These are phyloP conservation scores for Teratosphaeria gauchensis DNA, from an alignment of 2,329 filamentous ascomycete genomes.

Conservation along the genomic window DNA sequence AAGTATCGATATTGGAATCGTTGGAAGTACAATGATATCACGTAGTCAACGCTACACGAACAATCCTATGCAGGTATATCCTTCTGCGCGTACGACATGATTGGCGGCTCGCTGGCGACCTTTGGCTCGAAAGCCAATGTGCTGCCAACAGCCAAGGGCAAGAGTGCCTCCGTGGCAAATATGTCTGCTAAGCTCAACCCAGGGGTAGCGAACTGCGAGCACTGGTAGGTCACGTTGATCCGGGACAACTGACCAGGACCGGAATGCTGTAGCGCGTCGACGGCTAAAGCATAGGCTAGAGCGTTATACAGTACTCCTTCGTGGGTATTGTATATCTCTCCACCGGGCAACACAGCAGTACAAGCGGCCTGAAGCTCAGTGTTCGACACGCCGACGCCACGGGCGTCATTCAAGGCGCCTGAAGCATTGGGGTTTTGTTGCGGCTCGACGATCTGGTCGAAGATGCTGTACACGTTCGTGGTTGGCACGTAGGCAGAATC, in stretches of 20 bases:
- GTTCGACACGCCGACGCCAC: constrained; percentile 41
- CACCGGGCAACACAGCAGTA: constrained; percentile 23
- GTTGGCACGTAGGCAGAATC: constrained; percentile 46
- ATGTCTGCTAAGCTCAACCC: constrained; percentile 34
- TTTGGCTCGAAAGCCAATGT: constrained; percentile 27
- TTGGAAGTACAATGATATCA: not conserved
- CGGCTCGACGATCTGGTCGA: constrained; percentile 45
- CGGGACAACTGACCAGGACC: constrained; percentile 33
- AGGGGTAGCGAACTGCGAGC: constrained; percentile 26
- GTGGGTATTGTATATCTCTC: constrained; percentile 38
- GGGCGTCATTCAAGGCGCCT: constrained; percentile 32
- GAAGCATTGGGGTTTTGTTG: constrained; percentile 39
- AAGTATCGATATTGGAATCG: not conserved
- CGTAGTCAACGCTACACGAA: not conserved
- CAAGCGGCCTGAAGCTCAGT: constrained; percentile 40
- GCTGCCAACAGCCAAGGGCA: constrained; percentile 29
- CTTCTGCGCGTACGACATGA: constrained; percentile 30
- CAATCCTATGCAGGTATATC: constrained; percentile 7
- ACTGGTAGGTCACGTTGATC: constrained; percentile 31
- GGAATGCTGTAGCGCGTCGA: constrained; percentile 39
- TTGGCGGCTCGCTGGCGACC: constrained; percentile 28
- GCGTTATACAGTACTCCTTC: constrained; percentile 41
- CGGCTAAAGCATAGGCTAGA: constrained; percentile 33
- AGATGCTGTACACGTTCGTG: constrained; percentile 42
- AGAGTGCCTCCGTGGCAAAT: constrained; percentile 32